A percentile compares a stretch with the other conserved stretches of the same genome.
phyloP scores from a whole-genome alignment of 192 early-diverging fungal species.

The Funneliformis geosporum region DNA sequence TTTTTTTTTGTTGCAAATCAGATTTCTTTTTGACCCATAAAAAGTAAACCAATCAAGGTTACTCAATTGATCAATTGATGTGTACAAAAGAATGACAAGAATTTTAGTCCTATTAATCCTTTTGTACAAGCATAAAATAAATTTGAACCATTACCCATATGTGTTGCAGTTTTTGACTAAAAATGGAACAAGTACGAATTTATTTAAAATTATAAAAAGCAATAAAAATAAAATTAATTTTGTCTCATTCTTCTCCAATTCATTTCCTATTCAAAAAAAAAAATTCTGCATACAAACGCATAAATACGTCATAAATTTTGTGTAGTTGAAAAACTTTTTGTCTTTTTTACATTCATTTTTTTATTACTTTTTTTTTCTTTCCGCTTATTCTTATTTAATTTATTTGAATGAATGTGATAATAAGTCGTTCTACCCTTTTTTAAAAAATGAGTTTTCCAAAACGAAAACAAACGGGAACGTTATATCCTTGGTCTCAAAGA shows the following conservation, averaged over 20 bases:
- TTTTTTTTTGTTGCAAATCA: too few relatives aligned
- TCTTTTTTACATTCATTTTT: neutral
- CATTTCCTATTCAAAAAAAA: neutral
- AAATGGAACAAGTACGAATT: too few relatives aligned
- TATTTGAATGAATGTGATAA: neutral
- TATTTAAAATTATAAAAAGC: too few relatives aligned
- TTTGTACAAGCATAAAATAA: too few relatives aligned
- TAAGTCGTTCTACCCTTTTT: neutral
- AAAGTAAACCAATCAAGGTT: too few relatives aligned
- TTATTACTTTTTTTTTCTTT: neutral
- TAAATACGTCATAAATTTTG: neutral
- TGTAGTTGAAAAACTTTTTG: neutral
- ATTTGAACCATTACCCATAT: too few relatives aligned
- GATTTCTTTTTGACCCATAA: too few relatives aligned
- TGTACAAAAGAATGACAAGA: too few relatives aligned
- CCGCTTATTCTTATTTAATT: neutral
- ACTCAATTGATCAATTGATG: too few relatives aligned
- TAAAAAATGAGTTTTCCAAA: neutral
- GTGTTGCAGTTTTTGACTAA: too few relatives aligned
- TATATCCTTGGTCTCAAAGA: conserved; percentile 28
- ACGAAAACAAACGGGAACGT: neutral
- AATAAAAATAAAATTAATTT: neutral
- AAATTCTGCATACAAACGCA: neutral
- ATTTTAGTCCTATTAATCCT: too few relatives aligned
- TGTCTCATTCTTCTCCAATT: neutral